Evolutionary conservation across 2,329 filamentous ascomycete genomes (phyloP).

Genomic region (Colletotrichum lindemuthianum): DNA sequence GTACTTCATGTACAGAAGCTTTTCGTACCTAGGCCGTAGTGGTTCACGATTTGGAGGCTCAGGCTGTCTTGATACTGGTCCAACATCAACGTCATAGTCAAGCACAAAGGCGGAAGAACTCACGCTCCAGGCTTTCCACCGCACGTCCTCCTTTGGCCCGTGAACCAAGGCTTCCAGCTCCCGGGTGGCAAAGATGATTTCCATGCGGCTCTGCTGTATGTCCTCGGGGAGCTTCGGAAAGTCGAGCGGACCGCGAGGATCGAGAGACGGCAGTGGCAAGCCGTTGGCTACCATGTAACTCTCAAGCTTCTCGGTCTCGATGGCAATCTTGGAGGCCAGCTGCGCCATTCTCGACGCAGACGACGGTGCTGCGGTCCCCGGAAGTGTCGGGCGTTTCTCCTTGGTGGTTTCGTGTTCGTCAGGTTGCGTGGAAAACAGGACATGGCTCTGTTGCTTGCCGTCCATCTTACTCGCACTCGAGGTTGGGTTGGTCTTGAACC

Average conservation of each 20-base stretch:
- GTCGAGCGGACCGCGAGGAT: constrained; percentile 53
- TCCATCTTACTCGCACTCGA: constrained; percentile 39
- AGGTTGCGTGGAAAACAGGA: constrained; percentile 38
- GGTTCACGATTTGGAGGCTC: constrained; percentile 61
- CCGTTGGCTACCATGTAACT: constrained; percentile 55
- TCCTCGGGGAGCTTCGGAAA: constrained; percentile 60
- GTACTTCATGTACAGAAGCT: neutral
- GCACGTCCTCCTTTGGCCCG: constrained; percentile 60
- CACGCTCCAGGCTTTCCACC: constrained; percentile 64
- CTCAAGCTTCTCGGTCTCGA: constrained; percentile 61
- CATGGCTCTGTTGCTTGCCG: constrained; percentile 47
- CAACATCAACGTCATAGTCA: constrained; percentile 17
- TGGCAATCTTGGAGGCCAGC: constrained; percentile 58
- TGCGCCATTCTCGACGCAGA: constrained; percentile 52
- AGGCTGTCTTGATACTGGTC: constrained; percentile 60
- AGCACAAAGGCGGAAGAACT: constrained; percentile 38
- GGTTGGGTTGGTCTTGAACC: constrained; percentile 43
- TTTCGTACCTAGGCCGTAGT: constrained; percentile 58
- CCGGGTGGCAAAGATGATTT: constrained; percentile 59
- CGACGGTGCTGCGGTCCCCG: neutral
- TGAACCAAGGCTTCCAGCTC: constrained; percentile 59
- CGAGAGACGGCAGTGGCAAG: constrained; percentile 56
- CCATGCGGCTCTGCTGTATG: constrained; percentile 55
- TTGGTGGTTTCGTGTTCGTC: constrained; percentile 5
- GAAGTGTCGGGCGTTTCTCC: neutral